Base-by-base conservation (phyloP, 2,329 filamentous ascomycete species). In the Venturia aucupariae region DNA sequence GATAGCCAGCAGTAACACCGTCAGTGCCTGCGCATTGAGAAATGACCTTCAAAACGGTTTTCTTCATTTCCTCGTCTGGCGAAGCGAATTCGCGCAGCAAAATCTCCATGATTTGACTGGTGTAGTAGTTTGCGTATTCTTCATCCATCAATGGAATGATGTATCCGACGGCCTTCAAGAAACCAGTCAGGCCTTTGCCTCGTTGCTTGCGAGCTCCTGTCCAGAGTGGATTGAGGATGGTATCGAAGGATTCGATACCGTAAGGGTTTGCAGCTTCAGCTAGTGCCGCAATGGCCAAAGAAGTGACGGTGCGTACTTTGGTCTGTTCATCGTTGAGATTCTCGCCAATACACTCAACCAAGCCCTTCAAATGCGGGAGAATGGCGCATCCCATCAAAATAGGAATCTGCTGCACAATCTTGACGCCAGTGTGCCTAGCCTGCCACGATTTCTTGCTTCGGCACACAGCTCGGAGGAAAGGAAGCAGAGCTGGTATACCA, bases 71-170 rank as follows among this genome's bases (percentile, higher is more conserved):
- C 76, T 99, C 94, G 69, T 99, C 94, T 0, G 94, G 94, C 0
- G 93, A 97, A 7, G 92, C 90, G 72, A 99, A 99, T 74, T 99
- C 94, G 71, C 94, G 87, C 38, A 97, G 85, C 17, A 99, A 80
- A 71, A 97, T 97, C 76, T 97, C 94, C 93, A 99, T 97, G 71
- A 99, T 97, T 76, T 99, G 92, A 69, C 87, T 90, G 10, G 94
- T 97, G 73, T 99, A 99, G 79, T 99, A 99, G 75, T 97, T 97
- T 77, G 94, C 93, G 75, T 97, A 97, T 73, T 99, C 94, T 77
- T 99, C 94, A 78, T 99, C 94, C 94, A 99, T 99, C 62, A 99
- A 84, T 4, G 94, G 94, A 67, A 99, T 97, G 72, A 99, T 96
- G 75, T 94, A 97, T 32, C 94, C 94, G 54, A 99, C 93, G 59